Conservation (phyloP, 192 early-diverging fungal genomes). For the Rhizophagus clarus region DNA sequence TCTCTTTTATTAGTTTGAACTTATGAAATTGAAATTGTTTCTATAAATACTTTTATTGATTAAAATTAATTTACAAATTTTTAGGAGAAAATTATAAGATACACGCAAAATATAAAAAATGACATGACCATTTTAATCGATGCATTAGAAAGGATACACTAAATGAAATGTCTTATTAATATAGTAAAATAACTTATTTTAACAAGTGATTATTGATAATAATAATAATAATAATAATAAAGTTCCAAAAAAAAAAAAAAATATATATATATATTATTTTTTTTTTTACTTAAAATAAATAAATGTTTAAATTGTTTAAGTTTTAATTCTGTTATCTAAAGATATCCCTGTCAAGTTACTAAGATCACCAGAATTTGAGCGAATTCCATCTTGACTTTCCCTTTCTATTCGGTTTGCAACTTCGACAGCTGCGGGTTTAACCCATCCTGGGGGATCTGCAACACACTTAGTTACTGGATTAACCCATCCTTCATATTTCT, state of each 20-base stretch:
- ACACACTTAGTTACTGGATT: conserved; percentile 62
- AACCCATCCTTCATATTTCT: conserved; percentile 67
- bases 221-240: neutral
- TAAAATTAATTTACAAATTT: conserved; percentile 20
- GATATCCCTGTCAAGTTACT: conserved; percentile 10
- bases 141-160: conserved; percentile 64
- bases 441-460: conserved; percentile 72
- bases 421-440: conserved; percentile 38
- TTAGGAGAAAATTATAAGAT: conserved; percentile 82
- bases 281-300: neutral
- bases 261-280: too few species aligned
- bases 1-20: too few species aligned
- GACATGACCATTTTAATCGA: conserved; percentile 76
- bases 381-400: conserved; percentile 27
- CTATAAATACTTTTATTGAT: neutral
- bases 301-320: conserved; percentile 14
- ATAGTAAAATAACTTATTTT: neutral
- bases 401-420: conserved; percentile 25
- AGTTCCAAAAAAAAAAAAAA: neutral
- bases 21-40: neutral
- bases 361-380: neutral
- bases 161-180: neutral
- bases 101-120: conserved; percentile 74
- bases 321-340: conserved; percentile 15
- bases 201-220: neutral